Evolutionary conservation across 768 basidiomycete genomes (phyloP).

Genomic region (Daedaleopsis sinensis): DNA sequence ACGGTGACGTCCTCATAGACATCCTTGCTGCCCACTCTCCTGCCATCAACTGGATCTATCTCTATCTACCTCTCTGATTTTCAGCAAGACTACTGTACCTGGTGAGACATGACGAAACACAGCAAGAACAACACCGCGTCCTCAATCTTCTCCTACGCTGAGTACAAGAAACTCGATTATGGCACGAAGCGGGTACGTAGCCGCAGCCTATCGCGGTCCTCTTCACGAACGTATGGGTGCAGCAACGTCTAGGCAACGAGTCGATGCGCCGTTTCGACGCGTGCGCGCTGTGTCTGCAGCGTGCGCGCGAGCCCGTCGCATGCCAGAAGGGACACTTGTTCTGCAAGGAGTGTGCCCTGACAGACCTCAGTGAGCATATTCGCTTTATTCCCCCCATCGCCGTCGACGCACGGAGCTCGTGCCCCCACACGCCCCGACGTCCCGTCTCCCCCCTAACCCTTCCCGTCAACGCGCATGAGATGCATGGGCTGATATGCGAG

Average conservation of each 20-base stretch:
- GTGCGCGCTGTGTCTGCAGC: slow-evolving; percentile 85
- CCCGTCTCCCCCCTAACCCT: neutral
- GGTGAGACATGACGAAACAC: slow-evolving; percentile 72
- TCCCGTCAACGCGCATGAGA: neutral
- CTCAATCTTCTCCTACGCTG: slow-evolving; percentile 88
- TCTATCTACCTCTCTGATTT: too few relatives aligned
- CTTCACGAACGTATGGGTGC: slow-evolving; percentile 7
- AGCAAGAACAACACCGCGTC: slow-evolving; percentile 91
- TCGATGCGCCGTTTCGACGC: slow-evolving; percentile 92
- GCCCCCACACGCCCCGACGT: neutral
- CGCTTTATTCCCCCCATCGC: neutral
- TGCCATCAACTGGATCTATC: too few relatives aligned
- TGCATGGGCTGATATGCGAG: neutral
- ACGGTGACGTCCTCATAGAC: too few relatives aligned
- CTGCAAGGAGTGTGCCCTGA: slow-evolving; percentile 93
- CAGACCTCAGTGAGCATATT: slow-evolving; percentile 59
- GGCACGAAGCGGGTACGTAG: slow-evolving; percentile 72
- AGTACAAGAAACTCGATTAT: slow-evolving; percentile 84
- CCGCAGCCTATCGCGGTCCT: neutral
- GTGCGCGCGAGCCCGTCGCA: slow-evolving; percentile 80
- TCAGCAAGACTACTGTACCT: too few relatives aligned
- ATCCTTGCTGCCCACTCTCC: too few relatives aligned
- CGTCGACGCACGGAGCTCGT: too few relatives aligned
- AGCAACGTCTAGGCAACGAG: slow-evolving; percentile 87
- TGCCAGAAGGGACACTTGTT: slow-evolving; percentile 90